A percentile compares a stretch with the other conserved stretches of the same genome.
These are phyloP conservation scores for Rhodotorula graminis DNA, from an alignment of 768 basidiomycete species.

Conservation along the genomic window DNA sequence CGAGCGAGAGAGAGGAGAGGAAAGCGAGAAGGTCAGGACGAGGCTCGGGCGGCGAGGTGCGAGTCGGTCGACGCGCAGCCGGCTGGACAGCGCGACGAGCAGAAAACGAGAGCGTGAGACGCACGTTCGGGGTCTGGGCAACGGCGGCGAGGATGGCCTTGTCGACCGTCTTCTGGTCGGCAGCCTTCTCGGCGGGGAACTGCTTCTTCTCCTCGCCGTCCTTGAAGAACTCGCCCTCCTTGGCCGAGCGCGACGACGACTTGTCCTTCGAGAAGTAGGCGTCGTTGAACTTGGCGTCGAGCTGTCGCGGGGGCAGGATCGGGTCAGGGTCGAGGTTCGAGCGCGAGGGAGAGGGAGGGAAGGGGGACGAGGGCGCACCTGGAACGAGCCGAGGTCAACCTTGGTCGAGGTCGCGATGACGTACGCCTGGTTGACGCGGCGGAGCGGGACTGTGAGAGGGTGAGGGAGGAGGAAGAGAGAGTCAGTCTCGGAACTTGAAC, in stretches of 20 bases:
- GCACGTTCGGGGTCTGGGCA: conserved; percentile 66
- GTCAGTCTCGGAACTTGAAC: too few relatives aligned
- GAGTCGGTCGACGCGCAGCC: too few relatives aligned
- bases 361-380: conserved; percentile 52
- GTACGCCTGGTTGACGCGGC: conserved; percentile 97
- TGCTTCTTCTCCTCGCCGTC: conserved; percentile 62
- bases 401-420: conserved; percentile 97
- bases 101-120: neutral
- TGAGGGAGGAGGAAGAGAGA: too few relatives aligned
- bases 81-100: too few relatives aligned
- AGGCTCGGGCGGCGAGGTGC: too few relatives aligned
- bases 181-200: conserved; percentile 71
- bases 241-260: conserved; percentile 65
- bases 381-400: conserved; percentile 69
- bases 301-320: conserved; percentile 49
- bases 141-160: conserved; percentile 70
- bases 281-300: conserved; percentile 87
- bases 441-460: conserved; percentile 64
- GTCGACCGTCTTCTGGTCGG: conserved; percentile 72
- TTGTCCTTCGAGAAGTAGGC: conserved; percentile 82
- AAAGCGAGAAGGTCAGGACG: neutral
- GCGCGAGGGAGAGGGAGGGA: too few relatives aligned
- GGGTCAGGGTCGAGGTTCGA: neutral
- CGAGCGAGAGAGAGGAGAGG: neutral
- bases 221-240: conserved; percentile 95